phyloP scores from a whole-genome alignment of 2,329 filamentous ascomycete genomes.

The Aaosphaeria pasadenensis region DNA sequence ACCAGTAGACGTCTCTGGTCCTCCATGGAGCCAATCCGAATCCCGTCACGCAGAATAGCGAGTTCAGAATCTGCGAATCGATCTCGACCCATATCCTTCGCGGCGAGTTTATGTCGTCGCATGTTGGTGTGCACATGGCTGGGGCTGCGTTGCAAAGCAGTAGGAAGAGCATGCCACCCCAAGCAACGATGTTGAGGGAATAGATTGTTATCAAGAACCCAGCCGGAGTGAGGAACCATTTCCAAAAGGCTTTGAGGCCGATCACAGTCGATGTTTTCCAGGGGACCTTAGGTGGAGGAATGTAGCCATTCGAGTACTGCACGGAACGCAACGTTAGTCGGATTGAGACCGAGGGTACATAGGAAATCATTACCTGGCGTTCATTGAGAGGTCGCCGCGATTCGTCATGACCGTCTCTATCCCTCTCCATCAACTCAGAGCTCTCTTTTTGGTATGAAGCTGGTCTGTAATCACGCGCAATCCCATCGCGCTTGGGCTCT shows the following conservation, averaged over 20 bases:
- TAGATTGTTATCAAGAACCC: constrained; percentile 79
- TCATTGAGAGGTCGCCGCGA: neutral
- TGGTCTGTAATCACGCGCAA: constrained; percentile 4
- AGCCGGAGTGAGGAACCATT: constrained; percentile 70
- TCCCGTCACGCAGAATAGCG: constrained; percentile 80
- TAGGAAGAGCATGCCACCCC: constrained; percentile 89
- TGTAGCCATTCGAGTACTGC: constrained; percentile 40
- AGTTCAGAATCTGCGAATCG: constrained; percentile 79
- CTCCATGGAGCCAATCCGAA: constrained; percentile 85
- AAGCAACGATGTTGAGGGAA: constrained; percentile 77
- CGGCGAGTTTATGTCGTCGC: constrained; percentile 70
- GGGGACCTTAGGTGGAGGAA: constrained; percentile 45
- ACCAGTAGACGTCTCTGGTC: constrained; percentile 73
- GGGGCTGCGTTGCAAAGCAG: constrained; percentile 73
- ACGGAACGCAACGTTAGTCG: neutral
- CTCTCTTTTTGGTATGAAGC: constrained; percentile 12
- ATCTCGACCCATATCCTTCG: constrained; percentile 83
- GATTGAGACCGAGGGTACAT: too few relatives aligned
- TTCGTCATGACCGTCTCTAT: constrained; percentile 7
- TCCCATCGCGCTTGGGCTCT: constrained; percentile 7
- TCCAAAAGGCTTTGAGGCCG: constrained; percentile 62
- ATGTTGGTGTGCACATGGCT: constrained; percentile 69
- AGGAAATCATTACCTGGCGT: constrained; percentile 2
- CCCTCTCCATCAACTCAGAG: constrained; percentile 15
- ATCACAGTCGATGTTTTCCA: constrained; percentile 59